Conservation (phyloP, 2,329 filamentous ascomycete genomes). For the Colletotrichum tropicale region DNA sequence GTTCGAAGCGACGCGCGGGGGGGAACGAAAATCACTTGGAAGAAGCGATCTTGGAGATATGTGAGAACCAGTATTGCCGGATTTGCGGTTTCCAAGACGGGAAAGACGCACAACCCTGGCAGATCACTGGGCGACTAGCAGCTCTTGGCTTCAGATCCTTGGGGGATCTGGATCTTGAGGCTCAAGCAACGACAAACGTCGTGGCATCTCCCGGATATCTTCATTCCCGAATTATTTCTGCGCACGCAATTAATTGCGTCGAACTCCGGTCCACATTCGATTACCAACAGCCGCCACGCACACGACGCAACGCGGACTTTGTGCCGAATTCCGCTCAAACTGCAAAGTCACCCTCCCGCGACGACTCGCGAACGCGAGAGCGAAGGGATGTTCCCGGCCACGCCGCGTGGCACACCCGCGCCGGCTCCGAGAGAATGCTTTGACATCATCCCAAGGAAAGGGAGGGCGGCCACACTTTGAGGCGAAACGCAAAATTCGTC, state of each 20-base stretch:
- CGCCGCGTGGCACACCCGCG: neutral
- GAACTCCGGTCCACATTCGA: neutral
- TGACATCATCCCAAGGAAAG: neutral
- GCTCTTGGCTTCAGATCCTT: neutral
- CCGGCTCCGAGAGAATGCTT: neutral
- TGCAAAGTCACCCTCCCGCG: neutral
- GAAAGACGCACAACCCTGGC: neutral
- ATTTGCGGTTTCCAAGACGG: neutral
- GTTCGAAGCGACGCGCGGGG: neutral
- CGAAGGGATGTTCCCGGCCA: neutral
- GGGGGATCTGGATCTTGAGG: neutral
- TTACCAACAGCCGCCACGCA: neutral
- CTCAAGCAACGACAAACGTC: neutral
- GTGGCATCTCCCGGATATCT: neutral
- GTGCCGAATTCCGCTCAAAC: neutral
- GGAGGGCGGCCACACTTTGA: neutral
- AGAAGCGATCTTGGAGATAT: neutral
- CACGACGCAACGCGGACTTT: neutral
- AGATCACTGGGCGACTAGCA: neutral
- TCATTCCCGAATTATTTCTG: neutral
- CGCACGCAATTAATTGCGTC: neutral
- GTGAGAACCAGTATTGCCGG: neutral
- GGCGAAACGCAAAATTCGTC: slow-evolving; percentile 14
- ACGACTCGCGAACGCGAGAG: neutral
- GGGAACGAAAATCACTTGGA: neutral